These are phyloP conservation scores for Penicillium arizonense DNA, from an alignment of 495 filamentous ascomycete species.

Conservation along the genomic window DNA sequence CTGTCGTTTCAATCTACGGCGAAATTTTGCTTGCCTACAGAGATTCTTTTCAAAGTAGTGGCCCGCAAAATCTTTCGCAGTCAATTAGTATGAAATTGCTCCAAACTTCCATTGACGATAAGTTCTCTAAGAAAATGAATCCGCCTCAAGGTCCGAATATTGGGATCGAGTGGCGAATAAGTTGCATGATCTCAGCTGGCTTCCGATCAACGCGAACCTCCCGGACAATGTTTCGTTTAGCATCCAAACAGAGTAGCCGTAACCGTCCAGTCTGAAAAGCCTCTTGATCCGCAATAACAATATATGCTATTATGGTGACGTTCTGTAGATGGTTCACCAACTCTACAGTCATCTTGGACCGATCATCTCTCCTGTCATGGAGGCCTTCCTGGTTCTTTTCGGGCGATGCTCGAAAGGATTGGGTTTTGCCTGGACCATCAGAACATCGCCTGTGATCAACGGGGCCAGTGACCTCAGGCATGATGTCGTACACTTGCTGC, in stretches of 20 bases:
- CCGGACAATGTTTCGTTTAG: background rate
- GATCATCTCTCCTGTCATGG: background rate
- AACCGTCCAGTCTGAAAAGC: background rate
- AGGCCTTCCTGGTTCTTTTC: background rate
- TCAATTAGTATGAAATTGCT: too few relatives aligned
- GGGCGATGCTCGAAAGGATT: background rate
- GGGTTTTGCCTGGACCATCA: background rate
- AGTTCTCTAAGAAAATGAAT: too few relatives aligned
- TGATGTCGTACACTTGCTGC: background rate
- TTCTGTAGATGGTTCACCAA: background rate
- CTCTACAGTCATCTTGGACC: background rate
- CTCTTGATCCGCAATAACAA: background rate
- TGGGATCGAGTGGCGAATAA: too few relatives aligned
- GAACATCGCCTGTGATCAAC: background rate
- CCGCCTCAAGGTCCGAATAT: too few relatives aligned
- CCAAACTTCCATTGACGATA: too few relatives aligned
- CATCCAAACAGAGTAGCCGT: background rate
- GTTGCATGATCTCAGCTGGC: too few relatives aligned
- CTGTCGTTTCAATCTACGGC: too few relatives aligned
- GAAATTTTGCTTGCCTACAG: too few relatives aligned
- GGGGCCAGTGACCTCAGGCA: background rate
- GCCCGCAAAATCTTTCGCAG: too few relatives aligned
- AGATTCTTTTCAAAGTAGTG: too few relatives aligned
- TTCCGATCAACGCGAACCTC: background rate
- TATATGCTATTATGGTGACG: background rate